Conservation (phyloP, 805 yeast genomes). For the Saccharomycopsis selenospora region DNA sequence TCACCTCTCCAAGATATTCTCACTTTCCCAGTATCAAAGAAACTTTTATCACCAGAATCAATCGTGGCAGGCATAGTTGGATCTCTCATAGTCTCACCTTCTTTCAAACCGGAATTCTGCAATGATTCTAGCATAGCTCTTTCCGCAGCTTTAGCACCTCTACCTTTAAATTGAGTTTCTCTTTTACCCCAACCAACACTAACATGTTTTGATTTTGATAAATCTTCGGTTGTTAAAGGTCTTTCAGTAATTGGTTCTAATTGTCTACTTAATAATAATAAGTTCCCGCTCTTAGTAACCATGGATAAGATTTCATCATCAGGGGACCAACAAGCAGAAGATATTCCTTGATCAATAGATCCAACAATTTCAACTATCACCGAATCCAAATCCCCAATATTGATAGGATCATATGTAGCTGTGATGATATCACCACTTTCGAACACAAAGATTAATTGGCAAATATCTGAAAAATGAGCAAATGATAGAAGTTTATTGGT, state of each 20-base stretch:
- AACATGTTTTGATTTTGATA: conserved; percentile 69
- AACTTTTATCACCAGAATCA: conserved; percentile 59
- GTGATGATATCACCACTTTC: conserved; percentile 68
- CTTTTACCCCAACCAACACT: conserved; percentile 98
- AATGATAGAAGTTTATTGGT: conserved; percentile 36
- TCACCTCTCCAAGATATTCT: conserved; percentile 93
- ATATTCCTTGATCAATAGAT: conserved; percentile 66
- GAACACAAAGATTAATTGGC: conserved; percentile 59
- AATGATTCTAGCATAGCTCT: conserved; percentile 46
- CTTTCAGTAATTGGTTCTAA: conserved; percentile 76
- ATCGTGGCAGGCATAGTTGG: conserved; percentile 77
- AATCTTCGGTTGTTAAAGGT: conserved; percentile 51
- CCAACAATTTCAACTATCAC: conserved; percentile 69
- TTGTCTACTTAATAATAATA: conserved; percentile 61
- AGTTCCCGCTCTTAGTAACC: conserved; percentile 52
- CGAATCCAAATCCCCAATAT: conserved; percentile 36
- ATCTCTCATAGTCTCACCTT: conserved; percentile 65
- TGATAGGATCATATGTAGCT: conserved; percentile 49
- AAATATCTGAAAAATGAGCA: conserved; percentile 62
- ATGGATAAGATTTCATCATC: conserved; percentile 83
- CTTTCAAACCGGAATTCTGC: conserved; percentile 52
- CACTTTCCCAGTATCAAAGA: conserved; percentile 42
- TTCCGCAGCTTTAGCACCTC: conserved; percentile 77
- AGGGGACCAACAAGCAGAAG: conserved; percentile 77
- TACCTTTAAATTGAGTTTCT: conserved; percentile 94